Conservation (phyloP, 1,284 basidiomycete species). For the Leccinum ambiguum region DNA sequence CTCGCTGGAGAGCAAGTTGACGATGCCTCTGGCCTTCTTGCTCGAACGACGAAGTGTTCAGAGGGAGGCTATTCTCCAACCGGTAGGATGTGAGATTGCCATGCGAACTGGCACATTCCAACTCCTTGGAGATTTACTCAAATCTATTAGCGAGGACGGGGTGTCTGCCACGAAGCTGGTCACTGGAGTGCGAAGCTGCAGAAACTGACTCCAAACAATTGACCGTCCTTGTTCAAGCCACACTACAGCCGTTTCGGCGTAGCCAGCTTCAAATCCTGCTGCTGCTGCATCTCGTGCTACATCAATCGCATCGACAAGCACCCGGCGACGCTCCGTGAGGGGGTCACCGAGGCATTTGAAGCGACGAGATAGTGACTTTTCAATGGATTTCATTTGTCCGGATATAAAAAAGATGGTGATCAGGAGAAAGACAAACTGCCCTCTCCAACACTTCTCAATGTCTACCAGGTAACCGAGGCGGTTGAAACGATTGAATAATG, state of each 20-base stretch:
- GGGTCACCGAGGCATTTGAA: conserved; percentile 1
- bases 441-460: not conserved
- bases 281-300: conserved; percentile 6
- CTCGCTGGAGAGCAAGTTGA: not conserved
- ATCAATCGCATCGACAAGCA: conserved; percentile 3
- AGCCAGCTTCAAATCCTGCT: not conserved
- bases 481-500: not conserved
- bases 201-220: conserved; percentile 9
- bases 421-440: not conserved
- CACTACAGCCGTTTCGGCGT: not conserved
- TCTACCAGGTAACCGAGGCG: not conserved
- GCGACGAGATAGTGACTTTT: not conserved
- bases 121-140: not conserved
- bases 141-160: not conserved
- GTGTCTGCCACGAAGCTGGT: not conserved
- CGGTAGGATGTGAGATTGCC: not conserved
- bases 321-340: conserved; percentile 3
- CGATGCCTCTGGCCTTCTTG: not conserved
- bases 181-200: conserved; percentile 3
- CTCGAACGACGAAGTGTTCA: not conserved
- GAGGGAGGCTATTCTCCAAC: not conserved
- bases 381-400: not conserved
- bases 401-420: not conserved
- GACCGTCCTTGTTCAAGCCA: conserved; percentile 15
- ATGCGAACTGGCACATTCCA: not conserved